phyloP scores from a whole-genome alignment of 2,329 filamentous ascomycete species.

The Waltergamsia citrina region DNA sequence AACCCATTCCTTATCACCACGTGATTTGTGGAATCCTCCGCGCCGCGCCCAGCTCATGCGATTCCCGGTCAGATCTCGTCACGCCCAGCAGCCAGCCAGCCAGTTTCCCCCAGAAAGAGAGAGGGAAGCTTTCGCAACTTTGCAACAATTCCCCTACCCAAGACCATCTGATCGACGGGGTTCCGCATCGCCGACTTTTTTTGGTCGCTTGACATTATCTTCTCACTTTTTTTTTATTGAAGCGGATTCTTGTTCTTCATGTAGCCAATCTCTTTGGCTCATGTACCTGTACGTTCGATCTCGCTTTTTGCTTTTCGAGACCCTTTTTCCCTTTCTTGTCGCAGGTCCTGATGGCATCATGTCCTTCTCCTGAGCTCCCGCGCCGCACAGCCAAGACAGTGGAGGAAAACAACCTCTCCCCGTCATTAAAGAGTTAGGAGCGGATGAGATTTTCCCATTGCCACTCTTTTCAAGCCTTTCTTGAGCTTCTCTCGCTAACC shows the following conservation, averaged over 20 bases:
- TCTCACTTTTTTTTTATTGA: background rate
- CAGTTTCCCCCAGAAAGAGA: background rate
- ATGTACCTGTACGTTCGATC: constrained; percentile 4
- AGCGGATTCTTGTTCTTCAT: background rate
- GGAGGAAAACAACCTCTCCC: no score
- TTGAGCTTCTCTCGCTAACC: no score
- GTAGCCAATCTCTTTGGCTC: constrained; percentile 1
- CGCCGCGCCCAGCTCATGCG: constrained; percentile 1
- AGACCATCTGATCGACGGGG: background rate
- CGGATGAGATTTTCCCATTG: no score
- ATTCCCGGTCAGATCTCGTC: constrained; percentile 3
- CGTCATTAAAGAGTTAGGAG: no score
- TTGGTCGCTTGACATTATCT: no score
- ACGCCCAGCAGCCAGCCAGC: background rate
- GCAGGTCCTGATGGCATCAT: background rate
- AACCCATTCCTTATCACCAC: constrained; percentile 3
- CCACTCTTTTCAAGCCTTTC: background rate
- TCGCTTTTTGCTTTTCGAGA: background rate
- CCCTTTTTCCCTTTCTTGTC: background rate
- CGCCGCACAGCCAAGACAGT: background rate
- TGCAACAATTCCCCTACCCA: background rate
- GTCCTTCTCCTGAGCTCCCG: background rate
- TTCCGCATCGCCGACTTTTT: background rate
- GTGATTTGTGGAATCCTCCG: constrained; percentile 1
- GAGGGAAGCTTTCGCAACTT: constrained; percentile 2